Base-by-base conservation (phyloP, 805 yeast genomes). In the Kuraishia capsulata region DNA sequence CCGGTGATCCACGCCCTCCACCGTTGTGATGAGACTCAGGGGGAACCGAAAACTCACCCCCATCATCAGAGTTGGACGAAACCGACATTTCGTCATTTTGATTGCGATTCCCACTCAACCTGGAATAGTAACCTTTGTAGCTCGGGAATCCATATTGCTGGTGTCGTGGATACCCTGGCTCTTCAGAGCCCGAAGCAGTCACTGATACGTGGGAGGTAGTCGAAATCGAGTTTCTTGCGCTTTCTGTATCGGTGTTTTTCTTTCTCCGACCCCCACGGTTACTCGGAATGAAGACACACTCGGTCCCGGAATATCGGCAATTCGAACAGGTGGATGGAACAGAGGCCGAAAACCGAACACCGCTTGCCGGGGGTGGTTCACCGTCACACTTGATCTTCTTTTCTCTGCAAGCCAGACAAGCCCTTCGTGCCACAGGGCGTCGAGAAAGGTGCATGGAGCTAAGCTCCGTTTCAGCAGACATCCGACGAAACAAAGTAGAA, bases 311-410 rank as follows among this genome's bases (percentile, higher is more conserved):
- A 3, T 60, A 39, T 37, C 59, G 55, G 46, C 81, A 75, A 47
- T 75, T 75, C 29, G 78, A 53, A 45, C 83, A 76, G 5, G 43
- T 44, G 9, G 34, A 18, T 17, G 33, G 36, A 4, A 30, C 26
- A 17, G 40, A 29, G 4, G 45, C 40, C 3, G 55, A 51, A 4
- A 40, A 42, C 17, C 37, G 31, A 5, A 37, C 40, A 18, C 44
- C 39, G 30, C 42, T 44, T 14, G 39, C 45, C 1, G 49, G 47
- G 4, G 53, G 48, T 11, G 62, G 49, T 45, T 76, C 82, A 11
- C 84, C 84, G 45, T 78, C 82, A 54, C 85, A 78, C 46, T 76
- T 78, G 44, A 78, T 65, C 47, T 78, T 78, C 57, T 73, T 76
- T 46, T 74, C 81, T 30, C 85, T 70, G 42, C 85, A 78, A 4